Evolutionary conservation across 108 stramenopile genomes (phyloP).

Genomic region (Phaeodactylum tricornutum): DNA sequence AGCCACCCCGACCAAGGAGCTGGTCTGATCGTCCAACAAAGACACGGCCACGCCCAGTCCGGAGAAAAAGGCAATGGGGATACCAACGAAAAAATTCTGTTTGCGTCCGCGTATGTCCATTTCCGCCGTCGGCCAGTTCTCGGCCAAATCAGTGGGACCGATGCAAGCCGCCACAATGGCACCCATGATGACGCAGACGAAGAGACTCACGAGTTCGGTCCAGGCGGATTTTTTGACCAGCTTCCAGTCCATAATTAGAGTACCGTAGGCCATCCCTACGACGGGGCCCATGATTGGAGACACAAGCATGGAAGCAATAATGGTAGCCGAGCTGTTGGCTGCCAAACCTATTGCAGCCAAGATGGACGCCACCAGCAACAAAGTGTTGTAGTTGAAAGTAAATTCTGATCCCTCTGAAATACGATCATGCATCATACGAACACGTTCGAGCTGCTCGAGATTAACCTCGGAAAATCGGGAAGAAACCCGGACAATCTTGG

Average conservation of each 20-base stretch:
- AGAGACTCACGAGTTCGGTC: constrained; percentile 51
- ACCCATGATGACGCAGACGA: constrained; percentile 57
- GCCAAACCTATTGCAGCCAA: constrained; percentile 75
- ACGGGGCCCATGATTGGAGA: constrained; percentile 70
- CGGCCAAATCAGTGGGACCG: constrained; percentile 21
- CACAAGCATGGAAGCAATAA: constrained; percentile 83
- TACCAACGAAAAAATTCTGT: constrained; percentile 34
- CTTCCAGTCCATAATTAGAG: constrained; percentile 44
- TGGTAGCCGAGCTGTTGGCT: constrained; percentile 55
- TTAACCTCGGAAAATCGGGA: no score
- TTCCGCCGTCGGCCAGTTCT: constrained; percentile 61
- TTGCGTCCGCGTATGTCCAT: constrained; percentile 48
- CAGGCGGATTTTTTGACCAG: constrained; percentile 33
- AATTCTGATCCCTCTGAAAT: no score
- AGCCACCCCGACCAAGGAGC: constrained; percentile 76
- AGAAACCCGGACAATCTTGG: no score
- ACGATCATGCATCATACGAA: no score
- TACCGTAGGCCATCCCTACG: constrained; percentile 55
- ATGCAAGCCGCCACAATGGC: constrained; percentile 20
- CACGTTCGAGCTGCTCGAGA: no score
- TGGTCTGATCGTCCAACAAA: constrained; percentile 63
- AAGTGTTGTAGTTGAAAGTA: constrained; percentile 30
- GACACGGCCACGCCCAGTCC: constrained; percentile 85
- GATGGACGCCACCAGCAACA: constrained; percentile 54
- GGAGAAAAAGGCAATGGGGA: constrained; percentile 72